Percentiles rank a stretch among this genome's conserved stretches.
Evolutionary conservation across 139 green algal genomes (phyloP).

Genomic region (Coelastrella sp.): DNA sequence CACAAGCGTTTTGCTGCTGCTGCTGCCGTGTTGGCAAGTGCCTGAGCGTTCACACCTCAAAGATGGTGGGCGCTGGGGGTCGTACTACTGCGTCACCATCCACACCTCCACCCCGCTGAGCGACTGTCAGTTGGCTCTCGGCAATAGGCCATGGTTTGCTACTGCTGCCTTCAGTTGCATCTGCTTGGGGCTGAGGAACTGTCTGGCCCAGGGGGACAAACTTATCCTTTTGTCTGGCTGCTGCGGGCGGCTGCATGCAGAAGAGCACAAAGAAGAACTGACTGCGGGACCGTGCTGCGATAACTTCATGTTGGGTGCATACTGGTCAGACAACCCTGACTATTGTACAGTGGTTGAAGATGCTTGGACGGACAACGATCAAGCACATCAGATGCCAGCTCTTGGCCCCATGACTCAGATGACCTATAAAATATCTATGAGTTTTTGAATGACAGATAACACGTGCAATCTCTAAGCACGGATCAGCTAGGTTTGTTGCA

Average conservation of each 20-base stretch:
- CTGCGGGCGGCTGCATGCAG: constrained; percentile 17
- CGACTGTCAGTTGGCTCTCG: neutral
- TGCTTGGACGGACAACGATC: too few relatives aligned
- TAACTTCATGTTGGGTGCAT: too few relatives aligned
- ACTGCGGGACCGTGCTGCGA: too few relatives aligned
- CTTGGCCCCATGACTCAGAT: too few relatives aligned
- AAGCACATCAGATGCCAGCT: too few relatives aligned
- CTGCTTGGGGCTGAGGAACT: neutral
- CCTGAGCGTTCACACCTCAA: neutral
- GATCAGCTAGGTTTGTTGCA: neutral
- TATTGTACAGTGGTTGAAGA: too few relatives aligned
- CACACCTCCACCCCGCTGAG: constrained; percentile 22
- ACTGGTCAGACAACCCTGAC: too few relatives aligned
- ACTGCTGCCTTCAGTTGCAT: constrained; percentile 6
- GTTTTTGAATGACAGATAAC: too few relatives aligned
- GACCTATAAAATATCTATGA: too few relatives aligned
- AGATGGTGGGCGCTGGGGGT: constrained; percentile 12
- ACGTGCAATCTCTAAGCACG: too few relatives aligned
- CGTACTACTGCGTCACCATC: neutral
- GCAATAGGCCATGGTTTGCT: neutral
- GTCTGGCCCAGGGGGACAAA: constrained; percentile 18
- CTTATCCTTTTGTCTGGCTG: constrained; percentile 47
- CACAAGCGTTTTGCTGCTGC: neutral
- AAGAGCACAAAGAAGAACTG: neutral
- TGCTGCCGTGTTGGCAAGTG: neutral